Evolutionary conservation across 768 basidiomycete species (phyloP), one percentile per base, ranked within the genome.

Genomic region (Lentinula edodes): DNA sequence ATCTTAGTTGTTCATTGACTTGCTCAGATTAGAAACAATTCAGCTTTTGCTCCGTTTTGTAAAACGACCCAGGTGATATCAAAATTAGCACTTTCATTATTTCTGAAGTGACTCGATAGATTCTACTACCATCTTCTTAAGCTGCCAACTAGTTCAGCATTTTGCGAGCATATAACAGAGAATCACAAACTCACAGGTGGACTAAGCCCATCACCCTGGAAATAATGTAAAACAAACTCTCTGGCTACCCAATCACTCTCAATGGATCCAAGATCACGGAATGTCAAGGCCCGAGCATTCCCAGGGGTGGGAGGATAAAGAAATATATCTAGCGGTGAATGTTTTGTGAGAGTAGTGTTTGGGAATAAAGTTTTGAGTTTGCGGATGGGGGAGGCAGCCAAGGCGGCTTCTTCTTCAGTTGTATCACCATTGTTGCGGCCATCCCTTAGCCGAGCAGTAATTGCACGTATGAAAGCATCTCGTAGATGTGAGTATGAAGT

Each of bases 401-500:
- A 76, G 51, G 79, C 70, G 61, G 88, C 85, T 20, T 81, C 83
- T 60, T 88, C 87, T 58, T 83, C 76, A 0, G 86, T 78, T 9
- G 93, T 72, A 0, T 75, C 73, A 8, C 80, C 84, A 15, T 77
- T 74, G 66, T 85, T 79, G 52, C 79, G 79, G 52, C 76, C 80
- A 9, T 80, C 70, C 28, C 78, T 74, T 61, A 91, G 74, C 18
- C 90, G 84, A 2, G 78, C 75, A 64, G 86, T 84, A 51, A 95
- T 72, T 15, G 90, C 82, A 48, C 92, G 83, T 71, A 93, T 78
- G 65, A 93, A 93, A 2, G 89, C 92, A 68, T 94, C 92, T 20
- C 92, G 83, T 34, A 94, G 77, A 67, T 95, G 92, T 15, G 83
- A 82, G 69, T 86, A 92, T 6, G 85, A 87, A 0, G 92, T 93